Evolutionary conservation across 1,139 yeast genomes (phyloP).

Genomic region (Martiniozyma asiatica): DNA sequence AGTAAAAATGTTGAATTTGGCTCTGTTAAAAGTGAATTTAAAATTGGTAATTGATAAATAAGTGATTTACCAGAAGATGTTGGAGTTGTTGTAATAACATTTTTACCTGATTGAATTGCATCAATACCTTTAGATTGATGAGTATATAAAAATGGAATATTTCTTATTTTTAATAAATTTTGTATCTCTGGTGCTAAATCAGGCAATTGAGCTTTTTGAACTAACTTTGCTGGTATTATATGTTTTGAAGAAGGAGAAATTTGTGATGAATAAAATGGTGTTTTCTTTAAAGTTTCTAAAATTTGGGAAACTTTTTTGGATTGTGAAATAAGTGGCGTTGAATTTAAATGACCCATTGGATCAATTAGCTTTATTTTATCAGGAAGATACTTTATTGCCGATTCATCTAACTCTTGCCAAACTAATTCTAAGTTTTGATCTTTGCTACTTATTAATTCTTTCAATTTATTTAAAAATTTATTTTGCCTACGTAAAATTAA

Average conservation of each 20-base stretch:
- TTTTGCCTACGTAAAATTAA: conserved; percentile 48
- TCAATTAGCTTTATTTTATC: conserved; percentile 31
- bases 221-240: conserved; percentile 30
- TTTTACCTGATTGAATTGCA: conserved; percentile 37
- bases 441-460: conserved; percentile 25
- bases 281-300: conserved; percentile 32
- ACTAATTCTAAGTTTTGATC: too few relatives aligned
- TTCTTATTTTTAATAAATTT: conserved; percentile 21
- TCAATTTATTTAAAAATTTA: conserved; percentile 37
- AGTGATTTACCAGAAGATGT: conserved; percentile 94
- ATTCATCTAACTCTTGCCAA: conserved; percentile 24
- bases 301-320: conserved; percentile 28
- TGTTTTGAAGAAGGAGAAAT: conserved; percentile 36
- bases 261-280: conserved; percentile 47
- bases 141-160: conserved; percentile 44
- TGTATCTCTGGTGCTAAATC: conserved; percentile 7
- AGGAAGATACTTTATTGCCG: conserved; percentile 35
- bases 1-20: conserved; percentile 66
- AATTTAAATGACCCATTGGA: conserved; percentile 39
- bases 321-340: conserved; percentile 11
- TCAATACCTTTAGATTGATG: conserved; percentile 78
- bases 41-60: conserved; percentile 79
- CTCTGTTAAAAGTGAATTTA: conserved; percentile 35
- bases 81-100: conserved; percentile 81
- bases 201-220: too few relatives aligned